phyloP scores from a whole-genome alignment of 2,329 filamentous ascomycete genomes.

The Sclerotinia sclerotiorum region DNA sequence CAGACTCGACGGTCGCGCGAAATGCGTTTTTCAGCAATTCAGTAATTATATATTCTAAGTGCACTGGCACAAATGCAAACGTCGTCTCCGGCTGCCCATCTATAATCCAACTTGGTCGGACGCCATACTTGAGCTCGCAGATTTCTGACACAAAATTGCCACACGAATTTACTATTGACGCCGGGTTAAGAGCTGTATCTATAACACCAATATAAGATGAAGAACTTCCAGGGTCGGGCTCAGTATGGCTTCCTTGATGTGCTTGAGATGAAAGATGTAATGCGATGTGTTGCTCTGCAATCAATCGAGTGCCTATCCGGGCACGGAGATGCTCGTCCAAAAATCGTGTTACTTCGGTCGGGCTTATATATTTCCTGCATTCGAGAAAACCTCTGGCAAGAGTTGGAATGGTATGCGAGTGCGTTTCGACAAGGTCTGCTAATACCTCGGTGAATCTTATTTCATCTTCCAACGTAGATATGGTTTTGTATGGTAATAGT shows the following conservation, averaged over 20 bases:
- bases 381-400: conserved; percentile 91
- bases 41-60: conserved; percentile 95
- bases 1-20: conserved; percentile 83
- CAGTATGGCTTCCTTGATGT: conserved; percentile 58
- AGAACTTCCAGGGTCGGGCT: neutral
- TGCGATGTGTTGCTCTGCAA: conserved; percentile 95
- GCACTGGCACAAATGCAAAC: conserved; percentile 92
- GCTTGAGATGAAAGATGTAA: conserved; percentile 76
- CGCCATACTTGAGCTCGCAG: conserved; percentile 92
- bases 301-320: conserved; percentile 87
- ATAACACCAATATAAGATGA: conserved; percentile 89
- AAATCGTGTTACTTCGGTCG: conserved; percentile 82
- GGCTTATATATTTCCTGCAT: conserved; percentile 83
- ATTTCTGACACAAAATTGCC: conserved; percentile 92
- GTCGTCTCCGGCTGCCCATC: conserved; percentile 84
- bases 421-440: conserved; percentile 91
- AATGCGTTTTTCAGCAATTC: conserved; percentile 97
- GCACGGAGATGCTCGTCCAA: conserved; percentile 92
- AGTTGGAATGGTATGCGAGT: conserved; percentile 90
- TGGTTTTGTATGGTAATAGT: conserved; percentile 73
- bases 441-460: conserved; percentile 89
- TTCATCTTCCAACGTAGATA: conserved; percentile 80
- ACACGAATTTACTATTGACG: conserved; percentile 77
- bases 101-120: conserved; percentile 76
- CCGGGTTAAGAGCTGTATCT: conserved; percentile 82